Evolutionary conservation across 2,329 filamentous ascomycete genomes (phyloP), one percentile per base, ranked within the genome.

Genomic region (Ramularia endophylla): DNA sequence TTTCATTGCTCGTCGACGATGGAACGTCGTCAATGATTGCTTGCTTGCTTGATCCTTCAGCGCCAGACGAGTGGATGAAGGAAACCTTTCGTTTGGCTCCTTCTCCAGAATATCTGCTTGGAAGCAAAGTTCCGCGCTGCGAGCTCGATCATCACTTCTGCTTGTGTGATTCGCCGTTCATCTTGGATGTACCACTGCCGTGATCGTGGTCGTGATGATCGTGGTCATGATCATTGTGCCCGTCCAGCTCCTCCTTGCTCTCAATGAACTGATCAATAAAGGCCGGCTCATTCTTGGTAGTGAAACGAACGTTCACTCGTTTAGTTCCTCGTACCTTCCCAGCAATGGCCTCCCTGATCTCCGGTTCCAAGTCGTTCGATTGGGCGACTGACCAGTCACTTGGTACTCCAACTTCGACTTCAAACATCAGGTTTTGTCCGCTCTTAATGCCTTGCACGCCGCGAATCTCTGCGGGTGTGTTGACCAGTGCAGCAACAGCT

Each of bases 401-500:
- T 0, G 90, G 87, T 12, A 94, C 85, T 2, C 79, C 84, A 47
- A 97, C 67, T 63, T 95, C 89, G 6, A 98, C 65, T 55, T 97
- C 92, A 54, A 97, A 81, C 20, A 97, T 73, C 62, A 94, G 95
- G 68, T 95, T 98, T 65, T 95, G 92, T 20, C 92, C 92, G 3
- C 87, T 92, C 68, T 98, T 98, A 66, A 95, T 77, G 40, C 92
- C 92, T 51, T 87, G 85, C 3, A 97, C 77, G 32, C 86, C 83
- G 32, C 83, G 77, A 33, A 95, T 68, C 57, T 86, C 79, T 7
- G 88, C 74, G 40, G 52, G 48, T 2, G 40, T 36, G 6, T 41
- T 48, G 5, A 50, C 50, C 8, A 51, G 47, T 15, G 50, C 52
- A n/a, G 47, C 45, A 15, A 92, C 65, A 3, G 75, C 78, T 20